Conservation (phyloP, 345 rosid species). For the Fremontodendron californicum region DNA sequence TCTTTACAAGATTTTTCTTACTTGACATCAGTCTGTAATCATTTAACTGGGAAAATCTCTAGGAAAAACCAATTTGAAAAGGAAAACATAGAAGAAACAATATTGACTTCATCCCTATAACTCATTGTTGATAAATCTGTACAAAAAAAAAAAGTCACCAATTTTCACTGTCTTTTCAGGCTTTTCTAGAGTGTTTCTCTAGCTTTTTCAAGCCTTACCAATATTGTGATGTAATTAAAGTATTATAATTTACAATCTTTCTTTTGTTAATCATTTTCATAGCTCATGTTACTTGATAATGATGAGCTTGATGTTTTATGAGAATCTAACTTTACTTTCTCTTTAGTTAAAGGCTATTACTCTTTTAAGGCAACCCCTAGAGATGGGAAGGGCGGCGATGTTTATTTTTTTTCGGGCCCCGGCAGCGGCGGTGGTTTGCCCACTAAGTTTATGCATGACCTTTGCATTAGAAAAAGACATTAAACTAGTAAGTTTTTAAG, state of each 20-base stretch:
- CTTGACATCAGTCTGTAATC: neutral
- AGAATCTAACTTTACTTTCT: neutral
- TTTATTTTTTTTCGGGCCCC: neutral
- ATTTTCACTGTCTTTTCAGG: neutral
- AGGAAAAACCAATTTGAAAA: neutral
- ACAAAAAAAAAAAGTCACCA: neutral
- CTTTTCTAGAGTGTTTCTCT: neutral
- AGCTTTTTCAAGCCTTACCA: neutral
- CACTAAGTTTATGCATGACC: slow-evolving; percentile 25
- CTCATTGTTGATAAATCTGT: neutral
- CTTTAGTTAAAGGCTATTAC: neutral
- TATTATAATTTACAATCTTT: neutral
- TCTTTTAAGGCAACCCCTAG: neutral
- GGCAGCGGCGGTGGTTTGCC: slow-evolving; percentile 54
- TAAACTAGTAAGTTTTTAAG: neutral
- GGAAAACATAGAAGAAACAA: neutral
- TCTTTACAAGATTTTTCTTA: neutral
- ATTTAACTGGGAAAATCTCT: neutral
- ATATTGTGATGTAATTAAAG: neutral
- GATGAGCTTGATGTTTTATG: neutral
- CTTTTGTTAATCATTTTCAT: neutral
- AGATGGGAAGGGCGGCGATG: slow-evolving; percentile 13
- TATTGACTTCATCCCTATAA: neutral
- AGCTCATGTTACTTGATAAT: neutral
- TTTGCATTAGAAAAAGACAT: slow-evolving; percentile 2